Evolutionary conservation across 257 asterid genomes (phyloP), one percentile per base, ranked within the genome.

Genomic region (Cinchona pubescens): DNA sequence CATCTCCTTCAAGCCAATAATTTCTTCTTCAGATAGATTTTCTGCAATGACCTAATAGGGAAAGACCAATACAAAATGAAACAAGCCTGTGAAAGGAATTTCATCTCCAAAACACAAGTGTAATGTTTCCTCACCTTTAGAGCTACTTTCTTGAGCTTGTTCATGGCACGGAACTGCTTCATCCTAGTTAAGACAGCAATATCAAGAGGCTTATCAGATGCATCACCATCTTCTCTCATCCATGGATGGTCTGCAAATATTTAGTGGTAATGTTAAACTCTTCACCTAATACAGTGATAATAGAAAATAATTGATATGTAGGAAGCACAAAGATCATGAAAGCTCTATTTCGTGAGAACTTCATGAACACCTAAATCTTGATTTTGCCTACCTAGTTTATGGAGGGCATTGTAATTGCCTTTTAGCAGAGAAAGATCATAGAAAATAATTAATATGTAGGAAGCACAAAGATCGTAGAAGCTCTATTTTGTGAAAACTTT

Each of bases 91-190:
- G 38, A 60, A 56, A 77, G 40, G 23, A 61, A 40, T 51, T 51
- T 40, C 74, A 25, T 40, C 45, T 32, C 68, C 74, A 76, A 76
- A 56, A 38, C 38, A 16, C 8, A 19, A 71, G 65, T 12, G 48
- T 18, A 38, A 71, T 16, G 68, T 21, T 5, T 15, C 45, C 65
- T n/a, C 40, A 90, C 97, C 96, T 92, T 90, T 63, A 92, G 94
- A 74, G 98, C 98, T 35, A 93, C 89, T 90, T 93, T 93, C 94
- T 93, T 93, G 85, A 93, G 94, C 80, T 91, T 93, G 85, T 93
- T 93, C 98, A 91, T 93, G 30, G 98, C 98, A 43, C 92, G 88
- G 93, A 93, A 93, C 82, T 93, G 98, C 74, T 91, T 93, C 96
- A 93, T 92, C 85, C 98, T 89, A 74, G 80, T 85, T 83, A 93